phyloP scores from a whole-genome alignment of 2,329 filamentous ascomycete species.

The Claviceps humidiphila region DNA sequence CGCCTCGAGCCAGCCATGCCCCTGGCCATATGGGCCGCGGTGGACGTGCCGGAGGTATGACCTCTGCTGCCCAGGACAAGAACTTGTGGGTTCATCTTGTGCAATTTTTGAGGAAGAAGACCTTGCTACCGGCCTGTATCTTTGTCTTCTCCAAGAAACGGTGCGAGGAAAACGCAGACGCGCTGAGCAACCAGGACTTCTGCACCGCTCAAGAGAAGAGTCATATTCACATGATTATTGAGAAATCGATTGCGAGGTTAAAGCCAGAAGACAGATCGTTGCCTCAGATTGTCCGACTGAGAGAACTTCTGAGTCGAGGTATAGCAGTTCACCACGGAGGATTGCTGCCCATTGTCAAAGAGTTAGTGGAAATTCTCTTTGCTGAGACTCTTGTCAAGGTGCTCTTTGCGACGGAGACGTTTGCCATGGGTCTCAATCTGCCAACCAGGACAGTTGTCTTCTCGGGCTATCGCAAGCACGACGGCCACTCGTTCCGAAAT shows the following conservation, averaged over 20 bases:
- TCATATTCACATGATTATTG: slow-evolving; percentile 91
- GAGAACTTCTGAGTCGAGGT: slow-evolving; percentile 74
- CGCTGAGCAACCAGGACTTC: slow-evolving; percentile 88
- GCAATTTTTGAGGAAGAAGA: slow-evolving; percentile 76
- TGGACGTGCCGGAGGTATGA: slow-evolving; percentile 72
- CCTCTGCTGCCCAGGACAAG: slow-evolving; percentile 85
- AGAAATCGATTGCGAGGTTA: slow-evolving; percentile 81
- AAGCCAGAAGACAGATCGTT: slow-evolving; percentile 80
- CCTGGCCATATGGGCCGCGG: slow-evolving; percentile 82
- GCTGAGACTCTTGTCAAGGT: slow-evolving; percentile 92
- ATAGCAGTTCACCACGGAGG: slow-evolving; percentile 96
- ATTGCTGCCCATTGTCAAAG: slow-evolving; percentile 89
- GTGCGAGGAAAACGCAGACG: slow-evolving; percentile 94
- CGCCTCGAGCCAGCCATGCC: slow-evolving; percentile 45
- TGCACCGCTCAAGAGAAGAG: slow-evolving; percentile 91
- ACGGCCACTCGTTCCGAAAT: slow-evolving; percentile 83
- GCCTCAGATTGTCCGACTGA: slow-evolving; percentile 81
- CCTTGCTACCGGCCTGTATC: slow-evolving; percentile 81
- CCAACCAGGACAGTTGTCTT: slow-evolving; percentile 95
- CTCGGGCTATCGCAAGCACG: slow-evolving; percentile 91
- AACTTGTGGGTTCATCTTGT: slow-evolving; percentile 96
- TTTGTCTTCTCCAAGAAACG: slow-evolving; percentile 98
- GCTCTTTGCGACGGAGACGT: slow-evolving; percentile 93
- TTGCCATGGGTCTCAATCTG: slow-evolving; percentile 94
- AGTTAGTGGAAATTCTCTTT: slow-evolving; percentile 93